A percentile compares a stretch with the other conserved stretches of the same genome.
Conservation (phyloP, 306 rosid species). For the Cercis canadensis region DNA sequence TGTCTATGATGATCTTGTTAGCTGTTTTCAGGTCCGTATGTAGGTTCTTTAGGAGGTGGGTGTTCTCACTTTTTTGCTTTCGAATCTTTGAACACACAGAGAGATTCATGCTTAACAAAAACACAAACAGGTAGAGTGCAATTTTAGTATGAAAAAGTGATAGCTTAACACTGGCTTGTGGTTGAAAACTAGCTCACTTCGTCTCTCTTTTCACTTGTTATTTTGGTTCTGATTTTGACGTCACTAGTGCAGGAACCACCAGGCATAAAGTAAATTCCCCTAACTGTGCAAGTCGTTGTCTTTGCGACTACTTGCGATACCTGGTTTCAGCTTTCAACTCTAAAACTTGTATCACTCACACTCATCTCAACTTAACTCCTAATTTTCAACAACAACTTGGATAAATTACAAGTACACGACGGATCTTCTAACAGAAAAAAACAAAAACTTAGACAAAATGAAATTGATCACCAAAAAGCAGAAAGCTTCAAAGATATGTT, state of each 20-base stretch:
- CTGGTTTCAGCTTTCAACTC: neutral
- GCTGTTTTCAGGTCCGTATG: neutral
- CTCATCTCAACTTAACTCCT: neutral
- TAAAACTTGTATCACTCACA: neutral
- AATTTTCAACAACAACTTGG: neutral
- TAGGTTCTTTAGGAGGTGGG: neutral
- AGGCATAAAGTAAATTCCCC: slow-evolving; percentile 25
- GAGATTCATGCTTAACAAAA: slow-evolving; percentile 15
- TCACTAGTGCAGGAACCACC: neutral
- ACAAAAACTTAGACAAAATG: neutral
- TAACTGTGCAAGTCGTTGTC: neutral
- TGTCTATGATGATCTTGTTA: slow-evolving; percentile 1
- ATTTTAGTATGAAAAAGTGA: neutral
- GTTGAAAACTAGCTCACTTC: neutral
- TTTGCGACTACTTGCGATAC: neutral
- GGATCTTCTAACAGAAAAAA: too few species aligned
- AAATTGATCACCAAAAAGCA: neutral
- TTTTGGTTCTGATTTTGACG: slow-evolving; percentile 15
- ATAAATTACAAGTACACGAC: neutral
- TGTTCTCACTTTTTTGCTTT: neutral
- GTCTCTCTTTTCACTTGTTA: neutral
- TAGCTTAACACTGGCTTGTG: neutral
- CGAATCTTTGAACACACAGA: neutral
- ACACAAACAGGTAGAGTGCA: neutral
- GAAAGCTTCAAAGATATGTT: neutral